A percentile compares a stretch with the other conserved stretches of the same genome.
phyloP scores from a whole-genome alignment of 306 rosid genomes.

The Ormosia emarginata region DNA sequence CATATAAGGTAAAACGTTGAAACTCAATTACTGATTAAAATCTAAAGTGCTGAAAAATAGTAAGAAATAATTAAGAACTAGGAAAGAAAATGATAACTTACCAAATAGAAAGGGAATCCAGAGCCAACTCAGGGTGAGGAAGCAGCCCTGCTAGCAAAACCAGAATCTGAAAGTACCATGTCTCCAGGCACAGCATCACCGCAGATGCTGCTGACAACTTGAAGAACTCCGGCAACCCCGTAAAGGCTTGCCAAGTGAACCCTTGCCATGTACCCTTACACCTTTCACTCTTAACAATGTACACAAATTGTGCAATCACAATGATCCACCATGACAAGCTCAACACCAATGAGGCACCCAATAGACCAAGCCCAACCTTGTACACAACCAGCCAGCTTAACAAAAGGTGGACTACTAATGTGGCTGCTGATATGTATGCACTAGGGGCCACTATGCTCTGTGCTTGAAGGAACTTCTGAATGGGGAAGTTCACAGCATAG shows the following conservation, averaged over 20 bases:
- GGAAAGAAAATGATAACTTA: neutral
- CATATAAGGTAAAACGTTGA: neutral
- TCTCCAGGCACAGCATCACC: conserved; percentile 69
- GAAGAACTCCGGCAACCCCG: conserved; percentile 52
- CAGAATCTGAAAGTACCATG: conserved; percentile 80
- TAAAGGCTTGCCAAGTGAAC: conserved; percentile 42
- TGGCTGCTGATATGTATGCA: conserved; percentile 53
- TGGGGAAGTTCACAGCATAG: conserved; percentile 66
- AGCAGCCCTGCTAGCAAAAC: conserved; percentile 75
- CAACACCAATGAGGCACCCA: conserved; percentile 66
- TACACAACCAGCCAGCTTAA: conserved; percentile 63
- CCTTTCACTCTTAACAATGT: conserved; percentile 53
- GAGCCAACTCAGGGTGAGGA: conserved; percentile 62
- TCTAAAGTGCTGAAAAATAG: neutral
- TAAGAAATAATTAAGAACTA: no score
- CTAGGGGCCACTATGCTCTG: conserved; percentile 78
- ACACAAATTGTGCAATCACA: conserved; percentile 60
- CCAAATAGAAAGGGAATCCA: conserved; percentile 72
- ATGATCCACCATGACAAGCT: conserved; percentile 86
- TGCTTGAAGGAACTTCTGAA: conserved; percentile 73
- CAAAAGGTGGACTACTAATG: conserved; percentile 46
- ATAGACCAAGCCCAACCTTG: conserved; percentile 50
- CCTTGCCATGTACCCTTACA: conserved; percentile 66
- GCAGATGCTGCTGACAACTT: conserved; percentile 68
- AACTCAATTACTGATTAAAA: neutral